Evolutionary conservation across 2,329 filamentous ascomycete species (phyloP), one percentile per base, ranked within the genome.

Genomic region (Exserohilum turcica): DNA sequence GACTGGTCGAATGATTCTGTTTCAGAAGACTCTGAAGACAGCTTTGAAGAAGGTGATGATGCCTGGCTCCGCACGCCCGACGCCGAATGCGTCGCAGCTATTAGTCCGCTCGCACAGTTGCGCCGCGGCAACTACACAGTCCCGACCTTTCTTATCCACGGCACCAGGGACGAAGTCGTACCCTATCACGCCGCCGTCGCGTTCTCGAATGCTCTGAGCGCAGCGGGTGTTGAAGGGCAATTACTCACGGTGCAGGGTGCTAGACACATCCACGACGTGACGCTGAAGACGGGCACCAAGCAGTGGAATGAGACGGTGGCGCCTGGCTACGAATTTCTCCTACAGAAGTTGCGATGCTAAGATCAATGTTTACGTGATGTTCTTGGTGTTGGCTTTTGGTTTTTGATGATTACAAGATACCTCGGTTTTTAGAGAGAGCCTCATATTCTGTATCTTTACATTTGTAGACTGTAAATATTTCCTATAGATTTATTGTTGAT

Each of bases 81-180:
- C 5, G 13, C 46, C 12, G 43, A 43, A 7, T 38, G 31, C 4
- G 29, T 64, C 7, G 39, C 24, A 27, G 37, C 36, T 7, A 52
- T 58, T 37, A 57, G 54, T 27, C 59, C 59, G 15, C 31, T 53
- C 1, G 47, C 52, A 12, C 61, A 62, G n/a, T 15, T 59, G 5
- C 28, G 43, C 5, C 24, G 38, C 6, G 57, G 59, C 8, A 51
- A 44, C 9, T 64, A 58, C 29, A 35, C 28, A 2, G 46, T 45
- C 4, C 61, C 59, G 4, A 64, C 59, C 2, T 62, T 56, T 37
- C 9, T 62, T 16, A 40, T 64, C 6, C 59, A 62, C 31, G 47
- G 54, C 6, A 48, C 43, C 6, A 46, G 31, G 6, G 59, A 62
- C 37, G 54, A 62, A 9, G 33, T 59, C 19, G 45, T 56, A 9